A percentile compares a stretch with the other conserved stretches of the same genome.
Evolutionary conservation across 2,329 filamentous ascomycete species (phyloP).

Genomic region (Cordyceps farinosa): DNA sequence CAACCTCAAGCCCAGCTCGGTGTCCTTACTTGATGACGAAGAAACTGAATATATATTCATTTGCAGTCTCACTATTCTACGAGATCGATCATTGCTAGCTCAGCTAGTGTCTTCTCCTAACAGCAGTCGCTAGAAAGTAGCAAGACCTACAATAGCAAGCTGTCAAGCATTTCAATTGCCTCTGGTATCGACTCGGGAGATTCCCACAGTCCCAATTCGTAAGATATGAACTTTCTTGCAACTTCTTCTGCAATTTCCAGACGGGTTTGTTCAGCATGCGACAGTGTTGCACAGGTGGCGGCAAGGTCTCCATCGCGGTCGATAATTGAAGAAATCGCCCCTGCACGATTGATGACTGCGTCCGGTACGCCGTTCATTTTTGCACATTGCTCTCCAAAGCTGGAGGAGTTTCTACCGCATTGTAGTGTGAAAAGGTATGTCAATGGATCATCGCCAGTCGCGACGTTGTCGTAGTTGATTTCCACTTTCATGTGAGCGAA

Average conservation of each 20-base stretch:
- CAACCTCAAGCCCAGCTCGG: neutral
- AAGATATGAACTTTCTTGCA: slow-evolving; percentile 55
- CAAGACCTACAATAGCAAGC: neutral
- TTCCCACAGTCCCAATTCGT: slow-evolving; percentile 20
- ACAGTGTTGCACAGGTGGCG: slow-evolving; percentile 65
- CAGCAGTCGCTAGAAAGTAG: neutral
- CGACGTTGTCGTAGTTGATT: slow-evolving; percentile 48
- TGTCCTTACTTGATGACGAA: neutral
- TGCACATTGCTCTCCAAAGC: slow-evolving; percentile 84
- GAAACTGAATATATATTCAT: neutral
- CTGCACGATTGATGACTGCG: slow-evolving; percentile 70
- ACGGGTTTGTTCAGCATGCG: slow-evolving; percentile 57
- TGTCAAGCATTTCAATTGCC: neutral
- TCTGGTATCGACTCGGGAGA: neutral
- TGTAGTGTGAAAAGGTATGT: slow-evolving; percentile 71
- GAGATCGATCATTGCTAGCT: neutral
- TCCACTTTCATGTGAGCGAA: slow-evolving; percentile 72
- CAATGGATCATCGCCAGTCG: slow-evolving; percentile 56
- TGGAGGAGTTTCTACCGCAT: slow-evolving; percentile 68
- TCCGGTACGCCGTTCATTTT: slow-evolving; percentile 77
- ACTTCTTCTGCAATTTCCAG: slow-evolving; percentile 64
- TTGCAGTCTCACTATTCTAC: neutral
- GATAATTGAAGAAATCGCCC: slow-evolving; percentile 65
- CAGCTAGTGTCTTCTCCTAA: neutral
- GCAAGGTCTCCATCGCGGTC: slow-evolving; percentile 73